Evolutionary conservation across 2,329 filamentous ascomycete species (phyloP).

Genomic region (Pseudogymnoascus sp.): DNA sequence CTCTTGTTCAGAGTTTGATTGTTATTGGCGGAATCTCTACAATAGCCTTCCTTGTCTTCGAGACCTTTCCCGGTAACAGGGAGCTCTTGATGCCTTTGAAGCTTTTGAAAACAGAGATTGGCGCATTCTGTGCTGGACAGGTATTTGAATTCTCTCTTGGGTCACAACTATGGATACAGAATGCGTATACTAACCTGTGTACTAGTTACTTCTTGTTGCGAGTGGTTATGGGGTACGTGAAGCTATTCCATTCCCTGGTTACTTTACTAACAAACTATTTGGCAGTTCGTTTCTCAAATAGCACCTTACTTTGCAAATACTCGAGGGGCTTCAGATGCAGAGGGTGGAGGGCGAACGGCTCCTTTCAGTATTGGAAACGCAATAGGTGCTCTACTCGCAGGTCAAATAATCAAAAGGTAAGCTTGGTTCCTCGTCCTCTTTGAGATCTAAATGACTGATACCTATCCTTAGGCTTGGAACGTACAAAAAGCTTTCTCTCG

Average conservation of each 20-base stretch:
- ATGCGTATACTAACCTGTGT: conserved; percentile 1
- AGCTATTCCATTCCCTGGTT: background rate
- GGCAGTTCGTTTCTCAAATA: conserved; percentile 18
- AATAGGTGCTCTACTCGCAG: background rate
- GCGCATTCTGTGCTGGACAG: conserved; percentile 16
- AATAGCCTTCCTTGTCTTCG: conserved; percentile 13
- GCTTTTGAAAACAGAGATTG: conserved; percentile 17
- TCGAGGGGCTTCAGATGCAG: conserved; percentile 4
- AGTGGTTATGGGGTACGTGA: conserved; percentile 16
- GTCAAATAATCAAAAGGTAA: conserved; percentile 11
- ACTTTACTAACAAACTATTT: conserved; percentile 9
- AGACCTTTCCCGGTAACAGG: conserved; percentile 15
- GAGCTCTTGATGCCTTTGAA: conserved; percentile 17
- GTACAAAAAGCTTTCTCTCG: conserved; percentile 16
- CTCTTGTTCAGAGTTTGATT: conserved; percentile 12
- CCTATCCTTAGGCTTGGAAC: conserved; percentile 13
- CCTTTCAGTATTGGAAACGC: conserved; percentile 8
- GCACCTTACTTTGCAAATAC: conserved; percentile 12
- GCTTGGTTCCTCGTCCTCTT: background rate
- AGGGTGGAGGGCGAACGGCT: background rate
- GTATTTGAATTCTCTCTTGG: conserved; percentile 1
- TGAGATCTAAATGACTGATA: background rate
- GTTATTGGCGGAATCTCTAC: conserved; percentile 12
- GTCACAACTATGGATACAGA: background rate
- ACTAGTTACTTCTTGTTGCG: conserved; percentile 15